Conservation (phyloP, 352 stramenopile species). For the Globisporangium polare region DNA sequence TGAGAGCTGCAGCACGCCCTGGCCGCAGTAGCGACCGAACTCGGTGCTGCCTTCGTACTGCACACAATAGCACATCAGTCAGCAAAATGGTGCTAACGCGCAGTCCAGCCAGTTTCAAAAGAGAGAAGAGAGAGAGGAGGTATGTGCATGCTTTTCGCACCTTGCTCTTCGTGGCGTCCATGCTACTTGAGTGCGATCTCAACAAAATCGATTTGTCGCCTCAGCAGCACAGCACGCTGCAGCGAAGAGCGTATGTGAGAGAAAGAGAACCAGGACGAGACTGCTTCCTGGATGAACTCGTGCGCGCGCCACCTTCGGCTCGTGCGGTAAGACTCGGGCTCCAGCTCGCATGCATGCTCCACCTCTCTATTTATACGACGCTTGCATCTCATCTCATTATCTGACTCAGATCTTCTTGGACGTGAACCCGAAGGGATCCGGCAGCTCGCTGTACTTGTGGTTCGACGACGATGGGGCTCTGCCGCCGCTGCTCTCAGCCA, state of each 20-base stretch:
- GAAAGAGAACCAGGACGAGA: no score
- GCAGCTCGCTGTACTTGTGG: conserved; percentile 50
- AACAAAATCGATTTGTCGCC: background rate
- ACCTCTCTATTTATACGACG: conserved; percentile 15
- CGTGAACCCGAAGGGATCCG: conserved; percentile 65
- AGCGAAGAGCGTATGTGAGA: no score
- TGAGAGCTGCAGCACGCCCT: conserved; percentile 45
- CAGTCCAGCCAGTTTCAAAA: no score
- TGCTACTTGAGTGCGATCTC: background rate
- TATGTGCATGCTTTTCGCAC: background rate
- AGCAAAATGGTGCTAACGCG: background rate
- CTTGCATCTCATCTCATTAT: background rate
- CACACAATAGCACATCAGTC: background rate
- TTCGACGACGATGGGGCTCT: conserved; percentile 6
- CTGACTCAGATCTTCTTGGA: conserved; percentile 31
- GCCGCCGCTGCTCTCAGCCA: background rate
- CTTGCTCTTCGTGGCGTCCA: conserved; percentile 17
- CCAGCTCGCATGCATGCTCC: background rate
- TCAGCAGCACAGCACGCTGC: background rate
- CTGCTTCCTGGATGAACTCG: no score
- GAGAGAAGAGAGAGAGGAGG: no score
- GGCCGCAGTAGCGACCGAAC: conserved; percentile 61
- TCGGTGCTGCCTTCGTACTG: conserved; percentile 57
- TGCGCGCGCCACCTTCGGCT: background rate
- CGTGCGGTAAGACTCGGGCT: background rate